Base-by-base conservation (phyloP, 129 eudicot species). In the Kitagawia praeruptora region DNA sequence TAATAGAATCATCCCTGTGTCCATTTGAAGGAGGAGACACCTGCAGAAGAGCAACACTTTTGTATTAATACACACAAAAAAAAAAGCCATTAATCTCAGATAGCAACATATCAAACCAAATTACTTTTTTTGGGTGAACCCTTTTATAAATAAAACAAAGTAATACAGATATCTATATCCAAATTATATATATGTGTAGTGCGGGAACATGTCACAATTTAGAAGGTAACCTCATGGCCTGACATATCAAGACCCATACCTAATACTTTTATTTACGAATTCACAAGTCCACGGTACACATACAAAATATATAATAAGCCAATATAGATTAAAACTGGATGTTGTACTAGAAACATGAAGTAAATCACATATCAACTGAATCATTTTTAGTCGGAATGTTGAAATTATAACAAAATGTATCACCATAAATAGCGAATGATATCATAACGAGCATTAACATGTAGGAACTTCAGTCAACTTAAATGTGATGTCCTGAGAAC, bases 11-110 rank as follows among this genome's bases (percentile, higher is more conserved):
- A 72, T 83, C 89, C 5, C 85, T 63, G 81, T 83, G 84, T 79
- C 78, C 88, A 74, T 85, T 92, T 63, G 84, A 23, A 54, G 73
- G 28, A 3, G 97, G 85, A 83, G 87, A 84, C 79, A 94, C 97
- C 98, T 94, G 85, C 82, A 77, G n/a, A 64, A 73, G 27, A 14
- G 39, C 41, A 34, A 44, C 53, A 56, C 67, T 19, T 51, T 16
- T 47, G 39, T 21, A 70, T 44, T 0, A 44, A 42, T 42, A 21
- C 28, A 72, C 54, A 39, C 13, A 27, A n/a, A n/a, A 11, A 13
- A 16, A 48, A 31, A 48, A 6, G 13, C 40, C 18, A 21, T 34
- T 4, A 34, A 37, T 27, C 40, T 34, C 16, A 46, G 4, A 31
- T 2, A 5, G 3, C 69, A 31, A 15, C 63, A 63, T 25, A 9